Evolutionary conservation across 805 yeast species (phyloP), one percentile per base, ranked within the genome.

Genomic region (Tetrapisispora taiwanensis): DNA sequence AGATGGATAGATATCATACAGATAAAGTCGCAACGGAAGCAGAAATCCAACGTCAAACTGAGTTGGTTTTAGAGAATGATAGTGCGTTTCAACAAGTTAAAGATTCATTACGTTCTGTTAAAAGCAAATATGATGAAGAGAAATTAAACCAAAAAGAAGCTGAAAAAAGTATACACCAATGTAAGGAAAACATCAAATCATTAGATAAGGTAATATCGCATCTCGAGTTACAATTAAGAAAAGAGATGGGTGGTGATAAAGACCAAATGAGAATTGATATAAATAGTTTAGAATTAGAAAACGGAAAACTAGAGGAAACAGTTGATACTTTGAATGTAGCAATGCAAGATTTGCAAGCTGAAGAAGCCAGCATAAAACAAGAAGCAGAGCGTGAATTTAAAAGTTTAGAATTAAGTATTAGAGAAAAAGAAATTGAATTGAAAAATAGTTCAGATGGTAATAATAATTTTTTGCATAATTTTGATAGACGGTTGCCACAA

Each of bases 401-500:
- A 31, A 47, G 27, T 28, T 27, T 44, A n/a, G 45, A 54, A 17
- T 18, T 32, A 9, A 48, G 48, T 18, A 52, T 60, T 19, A 34
- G 42, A 18, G 38, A 36, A 15, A 53, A 49, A 19, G 42, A 38
- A 22, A 36, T 42, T 15, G 67, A 67, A 46, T 41, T 60, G 32
- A 37, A 45, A 24, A 45, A 49, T 3, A 42, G 58, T n/a, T 24
- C 66, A 56, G 39, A 55, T 52, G 70, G 59, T 37, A 49, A 53
- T 15, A 47, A 51, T 31, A 53, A 51, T 36, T 53, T 62, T 31
- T 63, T 67, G 36, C 68, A 71, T 12, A 74, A 79, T 1, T 81
- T 78, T 69, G 82, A 81, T 7, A 48, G 48, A 1, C 63, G 66
- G 6, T 71, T 78, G 56, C 62, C 61, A 8, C 40, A 46, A 2